Conservation (phyloP, 164 flowering plant species). For the Paratinospora sagittata region DNA sequence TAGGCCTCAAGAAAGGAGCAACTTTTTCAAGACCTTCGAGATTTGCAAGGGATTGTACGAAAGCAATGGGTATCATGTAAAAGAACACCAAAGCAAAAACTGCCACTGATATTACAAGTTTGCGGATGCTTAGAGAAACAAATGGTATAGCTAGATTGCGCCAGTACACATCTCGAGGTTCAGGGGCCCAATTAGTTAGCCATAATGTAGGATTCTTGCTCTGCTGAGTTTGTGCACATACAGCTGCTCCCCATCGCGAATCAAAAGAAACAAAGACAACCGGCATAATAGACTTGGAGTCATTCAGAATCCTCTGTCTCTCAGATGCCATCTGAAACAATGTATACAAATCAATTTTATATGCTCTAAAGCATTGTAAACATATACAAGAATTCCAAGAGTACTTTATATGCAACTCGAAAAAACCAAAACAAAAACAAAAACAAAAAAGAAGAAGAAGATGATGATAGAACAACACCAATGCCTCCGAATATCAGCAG, state of each 20-base stretch:
- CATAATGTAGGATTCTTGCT: slow-evolving; percentile 90
- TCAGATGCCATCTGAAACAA: slow-evolving; percentile 58
- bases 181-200: slow-evolving; percentile 97
- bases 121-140: slow-evolving; percentile 75
- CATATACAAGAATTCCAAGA: background rate
- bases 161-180: slow-evolving; percentile 96
- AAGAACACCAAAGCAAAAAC: slow-evolving; percentile 86
- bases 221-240: slow-evolving; percentile 97
- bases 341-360: background rate
- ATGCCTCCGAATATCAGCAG: background rate
- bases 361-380: slow-evolving; percentile 5
- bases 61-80: slow-evolving; percentile 99
- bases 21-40: slow-evolving; percentile 85
- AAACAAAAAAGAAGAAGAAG: background rate
- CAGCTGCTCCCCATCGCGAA: slow-evolving; percentile 98
- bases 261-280: slow-evolving; percentile 90
- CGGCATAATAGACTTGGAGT: slow-evolving; percentile 62
- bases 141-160: slow-evolving; percentile 81
- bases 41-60: slow-evolving; percentile 98
- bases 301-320: slow-evolving; percentile 60
- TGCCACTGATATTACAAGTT: slow-evolving; percentile 54
- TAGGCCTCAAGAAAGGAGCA: slow-evolving; percentile 83
- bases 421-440: background rate
- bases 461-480: background rate
- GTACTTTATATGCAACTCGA: background rate